A percentile compares a stretch with the other conserved stretches of the same genome.
Evolutionary conservation across 2,329 filamentous ascomycete genomes (phyloP).

Genomic region (Penicillium sp.): DNA sequence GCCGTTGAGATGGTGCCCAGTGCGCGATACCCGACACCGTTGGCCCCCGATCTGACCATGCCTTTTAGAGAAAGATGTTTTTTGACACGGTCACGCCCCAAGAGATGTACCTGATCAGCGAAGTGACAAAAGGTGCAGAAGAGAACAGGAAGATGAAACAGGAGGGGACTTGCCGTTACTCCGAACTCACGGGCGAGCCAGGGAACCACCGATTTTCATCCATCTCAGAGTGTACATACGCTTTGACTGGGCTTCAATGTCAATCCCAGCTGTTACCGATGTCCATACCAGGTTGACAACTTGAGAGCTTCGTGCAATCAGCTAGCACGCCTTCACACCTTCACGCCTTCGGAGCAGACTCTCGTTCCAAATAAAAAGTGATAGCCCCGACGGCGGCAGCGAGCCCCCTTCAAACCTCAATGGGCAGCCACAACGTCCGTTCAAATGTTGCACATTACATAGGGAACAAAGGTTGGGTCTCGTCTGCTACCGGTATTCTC

Average conservation of each 20-base stretch:
- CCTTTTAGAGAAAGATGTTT: background rate
- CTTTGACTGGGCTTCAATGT: background rate
- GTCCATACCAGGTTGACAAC: background rate
- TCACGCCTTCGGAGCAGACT: background rate
- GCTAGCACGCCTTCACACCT: too few species aligned
- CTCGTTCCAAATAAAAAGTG: background rate
- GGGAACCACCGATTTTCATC: background rate
- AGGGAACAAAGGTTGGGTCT: background rate
- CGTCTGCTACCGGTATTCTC: background rate
- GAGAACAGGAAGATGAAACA: background rate
- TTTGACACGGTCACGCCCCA: background rate
- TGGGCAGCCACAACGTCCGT: background rate
- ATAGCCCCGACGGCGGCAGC: background rate
- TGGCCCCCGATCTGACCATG: conserved; percentile 1
- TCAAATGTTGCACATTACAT: background rate
- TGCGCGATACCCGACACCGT: conserved; percentile 2
- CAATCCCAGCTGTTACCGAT: background rate
- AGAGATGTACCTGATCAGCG: background rate
- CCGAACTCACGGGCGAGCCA: conserved; percentile 3
- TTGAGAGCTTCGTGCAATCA: background rate
- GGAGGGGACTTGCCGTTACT: background rate
- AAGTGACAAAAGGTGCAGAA: background rate
- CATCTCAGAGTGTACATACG: background rate
- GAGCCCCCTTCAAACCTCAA: background rate
- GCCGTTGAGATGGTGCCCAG: background rate